These are phyloP conservation scores for Monilinia vaccinii-corymbosi DNA, from an alignment of 2,329 filamentous ascomycete genomes.

Conservation along the genomic window DNA sequence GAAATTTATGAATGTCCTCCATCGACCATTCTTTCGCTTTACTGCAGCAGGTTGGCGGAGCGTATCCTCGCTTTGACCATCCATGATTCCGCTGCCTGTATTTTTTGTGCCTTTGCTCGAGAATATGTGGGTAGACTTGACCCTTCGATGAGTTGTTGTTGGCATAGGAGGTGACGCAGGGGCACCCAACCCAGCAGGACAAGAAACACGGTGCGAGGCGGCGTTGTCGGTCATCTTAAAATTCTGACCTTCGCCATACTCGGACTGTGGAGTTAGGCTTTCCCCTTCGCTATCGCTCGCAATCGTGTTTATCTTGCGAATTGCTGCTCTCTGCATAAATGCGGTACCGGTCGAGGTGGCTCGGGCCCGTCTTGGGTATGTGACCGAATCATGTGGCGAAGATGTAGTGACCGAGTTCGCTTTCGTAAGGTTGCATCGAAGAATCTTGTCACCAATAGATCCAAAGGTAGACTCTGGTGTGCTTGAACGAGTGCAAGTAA, in stretches of 20 bases:
- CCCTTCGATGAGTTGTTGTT: slow-evolving; percentile 16
- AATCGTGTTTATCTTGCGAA: slow-evolving; percentile 21
- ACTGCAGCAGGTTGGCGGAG: slow-evolving; percentile 2
- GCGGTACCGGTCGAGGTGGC: slow-evolving; percentile 40
- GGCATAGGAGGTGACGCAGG: slow-evolving; percentile 16
- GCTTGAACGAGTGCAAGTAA: slow-evolving; percentile 11
- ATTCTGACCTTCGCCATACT: not conserved
- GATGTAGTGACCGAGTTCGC: slow-evolving; percentile 13
- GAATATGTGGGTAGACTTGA: slow-evolving; percentile 21
- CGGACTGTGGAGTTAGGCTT: slow-evolving; percentile 8
- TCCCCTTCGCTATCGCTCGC: slow-evolving; percentile 26
- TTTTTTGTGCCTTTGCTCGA: slow-evolving; percentile 7
- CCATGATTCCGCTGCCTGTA: not conserved
- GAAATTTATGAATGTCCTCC: slow-evolving; percentile 24
- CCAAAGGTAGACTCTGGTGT: slow-evolving; percentile 22
- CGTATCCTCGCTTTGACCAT: not conserved
- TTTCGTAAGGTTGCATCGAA: slow-evolving; percentile 14
- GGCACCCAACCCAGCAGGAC: slow-evolving; percentile 18
- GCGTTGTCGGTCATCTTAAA: not conserved
- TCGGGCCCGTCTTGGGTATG: slow-evolving; percentile 32
- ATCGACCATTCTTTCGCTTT: slow-evolving; percentile 21
- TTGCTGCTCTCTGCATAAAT: slow-evolving; percentile 34
- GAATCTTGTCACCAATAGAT: slow-evolving; percentile 18
- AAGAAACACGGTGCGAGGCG: slow-evolving; percentile 7
- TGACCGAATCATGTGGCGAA: slow-evolving; percentile 13